Base-by-base conservation (phyloP, 805 yeast genomes). In the Barnettozyma pratensis region DNA sequence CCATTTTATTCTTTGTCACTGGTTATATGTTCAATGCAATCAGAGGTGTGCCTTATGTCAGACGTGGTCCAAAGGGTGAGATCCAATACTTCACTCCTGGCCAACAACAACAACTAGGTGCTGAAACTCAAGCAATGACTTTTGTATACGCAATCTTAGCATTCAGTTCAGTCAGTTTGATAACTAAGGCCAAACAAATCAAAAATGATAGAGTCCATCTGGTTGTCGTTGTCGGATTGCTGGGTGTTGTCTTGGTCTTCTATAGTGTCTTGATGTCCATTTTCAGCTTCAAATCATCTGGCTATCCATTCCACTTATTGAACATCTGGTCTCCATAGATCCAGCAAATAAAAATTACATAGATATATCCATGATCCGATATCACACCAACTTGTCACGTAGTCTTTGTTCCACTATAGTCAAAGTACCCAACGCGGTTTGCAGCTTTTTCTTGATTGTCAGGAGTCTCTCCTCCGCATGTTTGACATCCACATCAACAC, bases 1-100 rank as follows among this genome's bases (percentile, higher is more conserved):
- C 77, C 19, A 76, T 87, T 36, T 70, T 91, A 51, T 69, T 90
- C 56, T 87, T 91, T 73, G 81, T 79, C 42, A 74, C 92, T 7
- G 99, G 99, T 14, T 86, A 90, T 69, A 94, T 94, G 99, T 94
- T 81, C 76, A 91, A 89, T 65, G 77, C 79, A 56, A 94, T 94
- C 54, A 80, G 97, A 66, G 77, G 77, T 37, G 64, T 71, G 28
- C 76, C 68, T 41, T 87, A 83, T 62, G 72, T 83, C 39, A 75
- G 75, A 54, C 73, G 70, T 34, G 66, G 62, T 27, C 59, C 54
- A 7, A 55, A 61, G 39, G 76, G 75, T 26, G 57, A 57, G 7
- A 59, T 68, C 12, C 72, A 56, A 38, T 83, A 79, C 62, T 71
- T 80, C 40, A 53, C 63, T 3, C 71, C 73, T 5, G 89, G 89